Evolutionary conservation across 1,139 yeast genomes (phyloP).

Genomic region (Candida sanyaensis): DNA sequence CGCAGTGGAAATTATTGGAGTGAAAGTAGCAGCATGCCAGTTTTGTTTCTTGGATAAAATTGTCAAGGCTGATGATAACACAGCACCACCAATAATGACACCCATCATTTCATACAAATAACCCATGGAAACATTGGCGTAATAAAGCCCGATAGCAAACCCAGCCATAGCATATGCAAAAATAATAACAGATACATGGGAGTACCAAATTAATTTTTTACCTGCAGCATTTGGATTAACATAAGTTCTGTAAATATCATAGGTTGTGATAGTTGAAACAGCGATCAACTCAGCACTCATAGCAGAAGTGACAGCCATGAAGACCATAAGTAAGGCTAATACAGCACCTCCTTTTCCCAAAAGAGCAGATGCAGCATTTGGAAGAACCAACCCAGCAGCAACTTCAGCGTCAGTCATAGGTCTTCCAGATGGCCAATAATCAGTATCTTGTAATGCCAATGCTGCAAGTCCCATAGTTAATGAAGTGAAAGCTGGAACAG

Average conservation of each 20-base stretch:
- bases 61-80: constrained; percentile 72
- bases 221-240: constrained; percentile 78
- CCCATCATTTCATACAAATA: constrained; percentile 87
- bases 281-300: constrained; percentile 89
- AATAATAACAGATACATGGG: constrained; percentile 64
- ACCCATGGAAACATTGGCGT: constrained; percentile 85
- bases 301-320: constrained; percentile 82
- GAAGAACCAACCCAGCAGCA: constrained; percentile 78
- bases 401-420: constrained; percentile 67
- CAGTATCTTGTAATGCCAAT: constrained; percentile 64
- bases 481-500: constrained; percentile 80
- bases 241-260: constrained; percentile 80
- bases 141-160: constrained; percentile 76
- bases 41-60: constrained; percentile 71
- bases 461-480: constrained; percentile 86
- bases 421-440: constrained; percentile 76
- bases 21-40: constrained; percentile 54
- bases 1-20: constrained; percentile 64
- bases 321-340: constrained; percentile 71
- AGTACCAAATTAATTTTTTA: constrained; percentile 62
- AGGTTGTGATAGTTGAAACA: constrained; percentile 80
- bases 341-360: constrained; percentile 88
- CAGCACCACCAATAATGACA: constrained; percentile 82
- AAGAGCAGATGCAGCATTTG: constrained; percentile 83
- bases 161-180: constrained; percentile 78